These are phyloP conservation scores for Voacanga thouarsii DNA, from an alignment of 257 asterid genomes.

Conservation along the genomic window DNA sequence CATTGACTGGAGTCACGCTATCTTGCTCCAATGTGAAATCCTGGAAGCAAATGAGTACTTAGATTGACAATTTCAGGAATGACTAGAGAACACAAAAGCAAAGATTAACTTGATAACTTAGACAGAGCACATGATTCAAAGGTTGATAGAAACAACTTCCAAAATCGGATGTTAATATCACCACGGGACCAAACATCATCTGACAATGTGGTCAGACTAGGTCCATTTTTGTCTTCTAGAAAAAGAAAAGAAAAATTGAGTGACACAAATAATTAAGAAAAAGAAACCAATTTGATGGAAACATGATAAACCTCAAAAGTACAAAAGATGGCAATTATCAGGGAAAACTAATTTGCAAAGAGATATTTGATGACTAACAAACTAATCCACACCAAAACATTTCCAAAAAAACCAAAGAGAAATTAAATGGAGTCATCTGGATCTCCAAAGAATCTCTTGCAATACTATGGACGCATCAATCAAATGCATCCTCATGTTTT, in stretches of 20 bases:
- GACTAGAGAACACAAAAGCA: neutral
- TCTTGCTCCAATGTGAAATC: constrained; percentile 93
- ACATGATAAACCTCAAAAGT: neutral
- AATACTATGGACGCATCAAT: neutral
- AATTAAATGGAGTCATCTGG: neutral
- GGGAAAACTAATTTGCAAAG: neutral
- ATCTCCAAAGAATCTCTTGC: neutral
- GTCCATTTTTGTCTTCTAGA: too few species aligned
- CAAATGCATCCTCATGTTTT: neutral
- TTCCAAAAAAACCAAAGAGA: neutral
- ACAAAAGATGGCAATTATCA: neutral
- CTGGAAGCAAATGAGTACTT: constrained; percentile 30
- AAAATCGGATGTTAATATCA: neutral
- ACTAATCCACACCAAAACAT: neutral
- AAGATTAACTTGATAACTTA: neutral
- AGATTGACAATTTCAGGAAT: neutral
- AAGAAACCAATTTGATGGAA: neutral
- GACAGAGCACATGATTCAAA: neutral
- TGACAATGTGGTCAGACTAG: neutral
- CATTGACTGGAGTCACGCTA: constrained; percentile 63
- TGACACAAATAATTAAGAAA: neutral
- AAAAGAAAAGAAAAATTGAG: neutral
- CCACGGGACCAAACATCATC: neutral
- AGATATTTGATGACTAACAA: neutral
- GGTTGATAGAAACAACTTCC: neutral